Conservation (phyloP, 1,284 basidiomycete genomes). For the Leccinum subrobustum region DNA sequence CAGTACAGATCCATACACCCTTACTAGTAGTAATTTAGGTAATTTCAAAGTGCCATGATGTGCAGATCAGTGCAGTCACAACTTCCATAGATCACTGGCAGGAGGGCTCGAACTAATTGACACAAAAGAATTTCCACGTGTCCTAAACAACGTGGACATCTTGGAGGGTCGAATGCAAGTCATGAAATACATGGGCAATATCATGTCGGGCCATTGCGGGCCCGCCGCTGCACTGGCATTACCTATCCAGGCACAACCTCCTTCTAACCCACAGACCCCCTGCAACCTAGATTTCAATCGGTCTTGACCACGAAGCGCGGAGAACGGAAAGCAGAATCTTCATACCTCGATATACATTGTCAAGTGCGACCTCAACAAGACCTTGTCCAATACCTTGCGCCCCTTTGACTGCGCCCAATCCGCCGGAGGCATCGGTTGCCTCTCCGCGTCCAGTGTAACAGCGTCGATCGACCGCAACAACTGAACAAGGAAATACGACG, state of each 20-base stretch:
- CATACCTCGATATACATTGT: constrained; percentile 46
- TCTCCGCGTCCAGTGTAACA: constrained; percentile 32
- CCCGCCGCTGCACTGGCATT: background rate
- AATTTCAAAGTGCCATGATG: no score
- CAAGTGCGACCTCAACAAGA: constrained; percentile 39
- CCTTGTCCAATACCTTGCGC: constrained; percentile 30
- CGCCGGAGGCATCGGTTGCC: constrained; percentile 30
- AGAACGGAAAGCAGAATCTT: background rate
- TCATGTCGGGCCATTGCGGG: background rate
- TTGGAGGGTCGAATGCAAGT: no score
- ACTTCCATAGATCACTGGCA: no score
- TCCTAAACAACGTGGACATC: no score
- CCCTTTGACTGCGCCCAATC: constrained; percentile 26
- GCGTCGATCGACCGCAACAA: constrained; percentile 38
- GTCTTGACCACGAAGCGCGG: background rate
- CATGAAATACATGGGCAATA: background rate
- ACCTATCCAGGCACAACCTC: constrained; percentile 6
- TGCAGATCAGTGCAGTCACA: no score
- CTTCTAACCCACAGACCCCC: constrained; percentile 29
- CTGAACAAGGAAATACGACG: constrained; percentile 36
- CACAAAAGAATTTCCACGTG: no score
- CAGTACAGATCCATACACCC: background rate
- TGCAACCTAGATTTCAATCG: background rate
- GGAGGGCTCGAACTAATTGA: no score
- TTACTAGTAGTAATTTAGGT: background rate